Percentiles rank a stretch among this genome's conserved stretches.
Evolutionary conservation across 495 filamentous ascomycete species (phyloP).

Genomic region (Aspergillus sclerotioniger): DNA sequence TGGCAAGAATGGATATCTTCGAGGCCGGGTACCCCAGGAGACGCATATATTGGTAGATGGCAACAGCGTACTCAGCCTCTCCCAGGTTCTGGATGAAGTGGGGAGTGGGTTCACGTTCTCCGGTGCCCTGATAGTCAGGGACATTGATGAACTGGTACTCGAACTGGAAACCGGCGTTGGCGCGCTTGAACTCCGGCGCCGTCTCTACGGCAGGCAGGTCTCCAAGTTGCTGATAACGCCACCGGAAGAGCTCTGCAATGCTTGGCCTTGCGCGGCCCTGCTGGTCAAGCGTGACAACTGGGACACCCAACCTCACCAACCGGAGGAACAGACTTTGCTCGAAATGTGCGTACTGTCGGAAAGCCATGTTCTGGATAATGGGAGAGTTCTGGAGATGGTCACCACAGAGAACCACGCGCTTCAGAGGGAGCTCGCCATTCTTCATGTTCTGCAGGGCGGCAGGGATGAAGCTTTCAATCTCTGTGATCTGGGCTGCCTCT

Average conservation of each 20-base stretch:
- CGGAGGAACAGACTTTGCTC: conserved; percentile 94
- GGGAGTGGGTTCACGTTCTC: conserved; percentile 87
- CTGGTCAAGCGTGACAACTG: conserved; percentile 83
- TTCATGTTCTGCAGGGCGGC: conserved; percentile 79
- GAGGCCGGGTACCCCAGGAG: conserved; percentile 91
- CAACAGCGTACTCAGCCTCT: conserved; percentile 95
- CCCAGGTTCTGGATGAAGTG: conserved; percentile 98
- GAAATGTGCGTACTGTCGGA: conserved; percentile 91
- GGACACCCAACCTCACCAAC: conserved; percentile 84
- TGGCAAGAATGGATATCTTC: conserved; percentile 86
- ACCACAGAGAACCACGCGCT: conserved; percentile 87
- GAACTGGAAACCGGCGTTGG: conserved; percentile 89
- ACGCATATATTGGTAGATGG: conserved; percentile 96
- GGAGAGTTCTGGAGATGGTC: conserved; percentile 97
- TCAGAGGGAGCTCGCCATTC: conserved; percentile 69
- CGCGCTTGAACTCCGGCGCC: conserved; percentile 67
- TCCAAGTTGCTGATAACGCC: conserved; percentile 82
- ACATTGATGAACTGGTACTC: conserved; percentile 99
- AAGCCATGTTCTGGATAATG: conserved; percentile 93
- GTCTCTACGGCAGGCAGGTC: conserved; percentile 73
- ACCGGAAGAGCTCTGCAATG: conserved; percentile 87
- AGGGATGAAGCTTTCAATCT: conserved; percentile 96
- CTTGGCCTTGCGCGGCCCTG: conserved; percentile 86
- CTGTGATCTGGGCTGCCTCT: conserved; percentile 96
- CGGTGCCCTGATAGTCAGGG: conserved; percentile 85